Conservation (phyloP, 805 yeast genomes). For the Pichia californica region DNA sequence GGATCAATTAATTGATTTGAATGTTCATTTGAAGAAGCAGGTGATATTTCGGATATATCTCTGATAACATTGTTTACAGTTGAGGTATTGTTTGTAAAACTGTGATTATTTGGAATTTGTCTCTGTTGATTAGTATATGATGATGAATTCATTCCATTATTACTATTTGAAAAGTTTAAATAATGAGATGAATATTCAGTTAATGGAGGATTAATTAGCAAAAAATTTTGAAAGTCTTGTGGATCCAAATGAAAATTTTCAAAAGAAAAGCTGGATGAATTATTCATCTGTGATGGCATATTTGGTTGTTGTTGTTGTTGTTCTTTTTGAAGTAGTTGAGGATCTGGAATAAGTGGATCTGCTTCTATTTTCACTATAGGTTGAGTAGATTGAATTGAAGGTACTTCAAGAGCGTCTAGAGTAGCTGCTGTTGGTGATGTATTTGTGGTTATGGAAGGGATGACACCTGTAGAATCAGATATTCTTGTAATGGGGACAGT, state of each 20-base stretch:
- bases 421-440: too few species aligned
- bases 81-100: too few species aligned
- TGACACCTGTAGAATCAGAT: too few species aligned
- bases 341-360: too few species aligned
- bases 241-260: slow-evolving; percentile 30
- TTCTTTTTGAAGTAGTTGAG: not conserved
- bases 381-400: too few species aligned
- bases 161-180: slow-evolving; percentile 6
- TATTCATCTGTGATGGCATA: not conserved
- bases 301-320: not conserved
- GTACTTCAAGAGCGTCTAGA: too few species aligned
- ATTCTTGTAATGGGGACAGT: too few species aligned
- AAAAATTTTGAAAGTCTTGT: slow-evolving; percentile 30
- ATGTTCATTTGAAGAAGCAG: not conserved
- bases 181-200: slow-evolving; percentile 25
- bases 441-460: too few species aligned
- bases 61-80: too few species aligned
- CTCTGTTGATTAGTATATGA: not conserved
- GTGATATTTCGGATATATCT: not conserved
- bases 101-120: too few species aligned
- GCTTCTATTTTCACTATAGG: too few species aligned
- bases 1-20: not conserved
- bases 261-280: slow-evolving; percentile 5
- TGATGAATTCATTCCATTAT: too few species aligned
- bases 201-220: slow-evolving; percentile 32